Percentiles rank a stretch among this genome's conserved stretches.
Evolutionary conservation across 2,329 filamentous ascomycete genomes (phyloP).

Genomic region (Xylariaceae sp.): DNA sequence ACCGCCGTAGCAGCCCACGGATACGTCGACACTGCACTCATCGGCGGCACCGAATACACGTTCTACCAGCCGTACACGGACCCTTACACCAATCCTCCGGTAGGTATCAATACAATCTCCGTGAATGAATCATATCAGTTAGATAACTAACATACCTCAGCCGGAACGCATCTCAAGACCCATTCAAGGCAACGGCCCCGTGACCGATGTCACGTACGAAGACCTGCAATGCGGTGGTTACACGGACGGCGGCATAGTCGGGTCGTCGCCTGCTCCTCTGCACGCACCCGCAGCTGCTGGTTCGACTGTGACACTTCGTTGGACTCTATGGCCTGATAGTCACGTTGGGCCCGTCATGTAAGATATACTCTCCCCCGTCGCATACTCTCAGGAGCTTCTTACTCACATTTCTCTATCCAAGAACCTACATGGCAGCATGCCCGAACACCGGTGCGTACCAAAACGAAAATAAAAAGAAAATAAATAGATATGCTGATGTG

Average conservation of each 20-base stretch:
- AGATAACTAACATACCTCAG: constrained; percentile 23
- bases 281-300: constrained; percentile 51
- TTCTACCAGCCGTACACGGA: constrained; percentile 32
- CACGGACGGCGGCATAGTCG: constrained; percentile 42
- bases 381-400: background rate
- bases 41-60: constrained; percentile 37
- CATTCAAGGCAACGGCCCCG: constrained; percentile 54
- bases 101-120: constrained; percentile 8
- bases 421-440: constrained; percentile 56
- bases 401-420: too few species aligned
- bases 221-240: constrained; percentile 55
- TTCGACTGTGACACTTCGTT: constrained; percentile 47
- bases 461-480: background rate
- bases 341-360: constrained; percentile 48
- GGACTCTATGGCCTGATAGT: constrained; percentile 48
- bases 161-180: constrained; percentile 52
- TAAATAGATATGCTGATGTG: background rate
- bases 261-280: constrained; percentile 47
- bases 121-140: background rate
- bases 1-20: constrained; percentile 45
- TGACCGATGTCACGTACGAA: constrained; percentile 46
- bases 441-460: constrained; percentile 40
- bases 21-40: constrained; percentile 42
- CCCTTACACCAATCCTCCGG: constrained; percentile 19
- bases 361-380: background rate